phyloP scores from a whole-genome alignment of 306 rosid genomes.

The Prunus kanzakura region DNA sequence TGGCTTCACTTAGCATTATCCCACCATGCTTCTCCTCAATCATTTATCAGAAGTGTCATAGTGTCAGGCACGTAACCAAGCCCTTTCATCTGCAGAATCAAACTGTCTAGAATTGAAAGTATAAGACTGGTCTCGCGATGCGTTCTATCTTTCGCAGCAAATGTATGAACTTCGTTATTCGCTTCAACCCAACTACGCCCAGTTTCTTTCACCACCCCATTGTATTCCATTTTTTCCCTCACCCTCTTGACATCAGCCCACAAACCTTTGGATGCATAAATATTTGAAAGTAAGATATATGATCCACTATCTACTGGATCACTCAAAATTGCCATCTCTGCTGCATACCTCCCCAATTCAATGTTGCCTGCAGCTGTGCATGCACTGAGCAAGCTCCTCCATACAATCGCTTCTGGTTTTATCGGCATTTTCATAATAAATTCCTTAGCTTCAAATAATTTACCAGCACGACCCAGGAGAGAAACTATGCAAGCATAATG shows the following conservation, averaged over 20 bases:
- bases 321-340: slow-evolving; percentile 74
- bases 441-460: slow-evolving; percentile 57
- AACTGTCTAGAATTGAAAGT: slow-evolving; percentile 41
- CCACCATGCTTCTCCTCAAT: not conserved
- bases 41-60: slow-evolving; percentile 12
- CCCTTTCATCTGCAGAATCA: slow-evolving; percentile 54
- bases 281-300: slow-evolving; percentile 73
- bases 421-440: slow-evolving; percentile 72
- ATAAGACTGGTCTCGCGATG: slow-evolving; percentile 38
- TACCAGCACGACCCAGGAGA: slow-evolving; percentile 74
- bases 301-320: slow-evolving; percentile 82
- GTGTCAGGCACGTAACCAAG: slow-evolving; percentile 42
- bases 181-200: slow-evolving; percentile 42
- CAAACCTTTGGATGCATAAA: slow-evolving; percentile 86
- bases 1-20: not conserved
- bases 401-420: slow-evolving; percentile 67
- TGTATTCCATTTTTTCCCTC: slow-evolving; percentile 63
- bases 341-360: slow-evolving; percentile 74
- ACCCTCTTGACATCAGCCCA: slow-evolving; percentile 69
- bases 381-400: slow-evolving; percentile 94
- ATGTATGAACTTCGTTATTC: slow-evolving; percentile 23
- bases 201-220: slow-evolving; percentile 70
- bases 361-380: slow-evolving; percentile 66
- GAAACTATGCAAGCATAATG: slow-evolving; percentile 89
- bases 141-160: slow-evolving; percentile 38